phyloP scores from a whole-genome alignment of 2,329 filamentous ascomycete genomes.

The Paramyrothecium sp. region DNA sequence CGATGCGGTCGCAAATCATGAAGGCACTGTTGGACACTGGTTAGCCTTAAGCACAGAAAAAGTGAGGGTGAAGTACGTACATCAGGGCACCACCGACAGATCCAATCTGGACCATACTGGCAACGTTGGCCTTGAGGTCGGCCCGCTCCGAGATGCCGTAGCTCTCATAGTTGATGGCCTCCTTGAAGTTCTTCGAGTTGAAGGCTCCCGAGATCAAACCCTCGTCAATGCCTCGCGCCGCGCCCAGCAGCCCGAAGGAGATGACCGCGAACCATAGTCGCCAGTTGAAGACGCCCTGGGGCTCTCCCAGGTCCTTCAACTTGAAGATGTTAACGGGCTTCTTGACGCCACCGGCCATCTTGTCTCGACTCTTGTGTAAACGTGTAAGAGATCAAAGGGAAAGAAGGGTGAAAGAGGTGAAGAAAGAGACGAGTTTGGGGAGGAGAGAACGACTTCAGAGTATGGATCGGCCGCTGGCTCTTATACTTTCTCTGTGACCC shows the following conservation, averaged over 20 bases:
- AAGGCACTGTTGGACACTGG: slow-evolving; percentile 44
- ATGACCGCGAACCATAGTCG: slow-evolving; percentile 74
- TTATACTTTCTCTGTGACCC: background rate
- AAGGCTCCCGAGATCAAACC: slow-evolving; percentile 74
- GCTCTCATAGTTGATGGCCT: slow-evolving; percentile 53
- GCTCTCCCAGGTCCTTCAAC: slow-evolving; percentile 62
- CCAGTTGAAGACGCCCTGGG: slow-evolving; percentile 73
- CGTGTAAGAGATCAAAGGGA: background rate
- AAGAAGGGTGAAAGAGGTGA: background rate
- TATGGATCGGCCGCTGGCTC: background rate
- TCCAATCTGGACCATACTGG: slow-evolving; percentile 79
- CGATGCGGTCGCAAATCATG: slow-evolving; percentile 57
- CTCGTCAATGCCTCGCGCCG: slow-evolving; percentile 77
- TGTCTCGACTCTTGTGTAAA: background rate
- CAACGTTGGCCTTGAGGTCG: slow-evolving; percentile 74
- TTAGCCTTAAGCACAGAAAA: background rate
- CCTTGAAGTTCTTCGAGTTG: slow-evolving; percentile 63
- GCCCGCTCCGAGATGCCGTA: slow-evolving; percentile 54
- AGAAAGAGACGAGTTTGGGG: background rate
- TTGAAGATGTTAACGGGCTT: slow-evolving; percentile 64
- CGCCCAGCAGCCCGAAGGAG: slow-evolving; percentile 73
- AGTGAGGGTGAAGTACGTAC: slow-evolving; percentile 23
- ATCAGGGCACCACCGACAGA: slow-evolving; percentile 68
- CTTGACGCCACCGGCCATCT: slow-evolving; percentile 51
- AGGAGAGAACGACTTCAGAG: background rate